Evolutionary conservation across 108 stramenopile species (phyloP).

Genomic region (Nitzschia sp.): DNA sequence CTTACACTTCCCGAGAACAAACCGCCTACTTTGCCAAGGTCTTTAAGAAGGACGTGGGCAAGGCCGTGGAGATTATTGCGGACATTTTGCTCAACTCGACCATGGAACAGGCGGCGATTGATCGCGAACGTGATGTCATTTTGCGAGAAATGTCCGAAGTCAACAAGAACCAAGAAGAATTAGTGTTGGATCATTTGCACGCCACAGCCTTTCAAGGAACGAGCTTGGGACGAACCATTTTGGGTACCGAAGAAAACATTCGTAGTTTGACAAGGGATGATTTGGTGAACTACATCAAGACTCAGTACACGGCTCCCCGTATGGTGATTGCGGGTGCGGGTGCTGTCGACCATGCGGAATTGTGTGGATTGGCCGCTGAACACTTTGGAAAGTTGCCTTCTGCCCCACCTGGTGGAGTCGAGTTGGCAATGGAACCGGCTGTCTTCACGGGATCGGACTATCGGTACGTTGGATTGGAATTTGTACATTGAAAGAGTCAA

Average conservation of each 20-base stretch:
- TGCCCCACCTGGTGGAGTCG: conserved; percentile 60
- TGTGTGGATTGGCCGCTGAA: conserved; percentile 87
- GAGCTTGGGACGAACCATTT: conserved; percentile 96
- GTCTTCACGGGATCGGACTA: conserved; percentile 96
- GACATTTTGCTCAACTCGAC: conserved; percentile 94
- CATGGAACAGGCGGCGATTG: conserved; percentile 86
- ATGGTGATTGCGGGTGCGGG: conserved; percentile 99
- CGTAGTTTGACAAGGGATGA: conserved; percentile 79
- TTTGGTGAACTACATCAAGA: conserved; percentile 89
- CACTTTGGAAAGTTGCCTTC: conserved; percentile 90
- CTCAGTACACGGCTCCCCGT: conserved; percentile 98
- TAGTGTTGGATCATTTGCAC: conserved; percentile 98
- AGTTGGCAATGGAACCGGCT: conserved; percentile 90
- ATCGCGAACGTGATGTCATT: conserved; percentile 97
- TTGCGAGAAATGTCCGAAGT: conserved; percentile 99
- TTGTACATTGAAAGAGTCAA: neutral
- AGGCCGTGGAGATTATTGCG: conserved; percentile 95
- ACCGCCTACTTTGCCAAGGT: conserved; percentile 99
- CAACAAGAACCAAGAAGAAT: conserved; percentile 98
- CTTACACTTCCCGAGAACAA: conserved; percentile 98
- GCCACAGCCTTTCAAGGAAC: conserved; percentile 95
- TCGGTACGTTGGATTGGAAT: conserved; percentile 56
- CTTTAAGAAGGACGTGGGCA: conserved; percentile 92
- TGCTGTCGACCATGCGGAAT: conserved; percentile 87
- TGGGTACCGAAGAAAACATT: conserved; percentile 96